Percentiles rank a stretch among this genome's conserved stretches.
These are phyloP conservation scores for Apophysomyces elegans DNA, from an alignment of 371 early-diverging fungal species.

Conservation along the genomic window DNA sequence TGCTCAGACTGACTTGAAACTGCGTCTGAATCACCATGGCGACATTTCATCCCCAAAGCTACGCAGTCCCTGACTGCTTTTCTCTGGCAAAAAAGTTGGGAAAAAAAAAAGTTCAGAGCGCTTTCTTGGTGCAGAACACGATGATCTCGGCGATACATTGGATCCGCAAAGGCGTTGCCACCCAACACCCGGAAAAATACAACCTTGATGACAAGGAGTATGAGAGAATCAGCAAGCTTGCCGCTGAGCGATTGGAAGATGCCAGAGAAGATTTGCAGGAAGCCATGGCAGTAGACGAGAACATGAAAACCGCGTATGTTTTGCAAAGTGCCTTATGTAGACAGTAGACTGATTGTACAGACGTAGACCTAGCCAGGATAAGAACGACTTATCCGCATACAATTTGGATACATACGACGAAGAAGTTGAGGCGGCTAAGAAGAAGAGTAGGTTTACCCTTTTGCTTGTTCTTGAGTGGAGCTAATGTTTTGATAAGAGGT, in stretches of 20 bases:
- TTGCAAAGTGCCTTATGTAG: background rate
- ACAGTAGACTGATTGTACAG: background rate
- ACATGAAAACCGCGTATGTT: slow-evolving; percentile 9
- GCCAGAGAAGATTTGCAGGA: slow-evolving; percentile 72
- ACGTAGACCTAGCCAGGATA: slow-evolving; percentile 25
- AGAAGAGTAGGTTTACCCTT: slow-evolving; percentile 33
- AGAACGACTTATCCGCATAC: slow-evolving; percentile 74
- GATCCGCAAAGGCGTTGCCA: slow-evolving; percentile 90
- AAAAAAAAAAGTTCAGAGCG: slow-evolving; percentile 4
- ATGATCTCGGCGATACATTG: slow-evolving; percentile 85
- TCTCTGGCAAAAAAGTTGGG: background rate
- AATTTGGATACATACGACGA: slow-evolving; percentile 78
- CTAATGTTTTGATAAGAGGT: slow-evolving; percentile 25
- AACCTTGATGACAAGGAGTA: slow-evolving; percentile 88
- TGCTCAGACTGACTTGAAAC: background rate
- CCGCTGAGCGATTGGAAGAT: slow-evolving; percentile 71
- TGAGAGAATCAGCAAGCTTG: slow-evolving; percentile 72
- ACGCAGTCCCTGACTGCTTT: slow-evolving; percentile 1
- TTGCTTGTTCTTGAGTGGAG: background rate
- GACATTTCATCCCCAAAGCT: no score
- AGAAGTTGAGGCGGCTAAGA: slow-evolving; percentile 48
- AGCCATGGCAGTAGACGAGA: slow-evolving; percentile 39
- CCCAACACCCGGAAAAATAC: slow-evolving; percentile 75
- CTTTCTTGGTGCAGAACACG: background rate
- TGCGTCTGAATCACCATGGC: background rate